These are phyloP conservation scores for Picea abies DNA, from an alignment of 83 land plant genomes.

Conservation along the genomic window DNA sequence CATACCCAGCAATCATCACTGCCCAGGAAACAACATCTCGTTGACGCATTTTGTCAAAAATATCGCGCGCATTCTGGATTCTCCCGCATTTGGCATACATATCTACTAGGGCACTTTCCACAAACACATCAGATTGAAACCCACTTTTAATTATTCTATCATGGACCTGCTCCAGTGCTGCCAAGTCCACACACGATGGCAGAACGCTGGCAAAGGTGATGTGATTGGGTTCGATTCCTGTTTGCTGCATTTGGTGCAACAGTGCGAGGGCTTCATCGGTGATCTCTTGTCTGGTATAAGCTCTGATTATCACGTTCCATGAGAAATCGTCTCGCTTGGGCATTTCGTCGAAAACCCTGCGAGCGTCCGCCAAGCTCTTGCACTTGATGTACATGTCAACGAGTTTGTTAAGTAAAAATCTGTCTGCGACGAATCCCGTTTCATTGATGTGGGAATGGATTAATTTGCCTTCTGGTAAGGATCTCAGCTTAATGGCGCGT, in stretches of 20 bases:
- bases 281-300: not conserved
- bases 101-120: no score
- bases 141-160: not conserved
- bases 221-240: no score
- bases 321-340: constrained; percentile 6
- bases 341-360: not conserved
- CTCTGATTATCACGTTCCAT: constrained; percentile 19
- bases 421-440: not conserved
- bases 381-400: constrained; percentile 22
- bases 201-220: no score
- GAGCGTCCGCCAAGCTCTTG: constrained; percentile 13
- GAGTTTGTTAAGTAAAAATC: not conserved
- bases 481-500: not conserved
- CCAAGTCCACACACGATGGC: no score
- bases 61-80: no score
- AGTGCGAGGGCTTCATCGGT: not conserved
- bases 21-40: no score
- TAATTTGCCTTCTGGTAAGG: not conserved
- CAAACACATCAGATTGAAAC: not conserved
- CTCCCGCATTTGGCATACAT: no score
- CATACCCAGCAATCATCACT: no score
- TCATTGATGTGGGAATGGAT: constrained; percentile 14
- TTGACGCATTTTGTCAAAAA: no score
- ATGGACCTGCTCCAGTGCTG: no score
- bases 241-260: no score